Evolutionary conservation across 768 basidiomycete species (phyloP).

Genomic region (Termitomyces sp.): DNA sequence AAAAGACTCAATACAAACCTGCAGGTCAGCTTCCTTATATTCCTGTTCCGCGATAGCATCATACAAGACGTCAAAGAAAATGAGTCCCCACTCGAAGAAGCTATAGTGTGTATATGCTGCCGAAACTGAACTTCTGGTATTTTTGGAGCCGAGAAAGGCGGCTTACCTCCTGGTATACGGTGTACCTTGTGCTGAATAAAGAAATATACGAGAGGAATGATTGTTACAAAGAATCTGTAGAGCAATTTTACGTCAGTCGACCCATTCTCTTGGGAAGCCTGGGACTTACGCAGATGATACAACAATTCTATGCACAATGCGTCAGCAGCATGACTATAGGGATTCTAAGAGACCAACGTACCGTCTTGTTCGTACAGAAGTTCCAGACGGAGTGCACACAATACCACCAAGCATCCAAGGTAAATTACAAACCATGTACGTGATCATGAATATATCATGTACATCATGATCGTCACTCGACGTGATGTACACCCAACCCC

Average conservation of each 20-base stretch:
- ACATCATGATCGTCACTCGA: conserved; percentile 78
- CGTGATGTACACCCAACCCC: conserved; percentile 92
- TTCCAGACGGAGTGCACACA: conserved; percentile 44
- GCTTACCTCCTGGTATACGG: conserved; percentile 70
- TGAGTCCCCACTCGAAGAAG: conserved; percentile 86
- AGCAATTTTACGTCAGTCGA: not conserved
- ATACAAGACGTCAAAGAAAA: conserved; percentile 67
- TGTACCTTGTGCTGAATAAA: conserved; percentile 86
- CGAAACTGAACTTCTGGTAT: not conserved
- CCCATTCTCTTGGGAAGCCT: not conserved
- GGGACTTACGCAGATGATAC: conserved; percentile 48
- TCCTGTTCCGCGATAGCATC: conserved; percentile 67
- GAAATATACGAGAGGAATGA: conserved; percentile 77
- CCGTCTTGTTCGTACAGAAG: conserved; percentile 49
- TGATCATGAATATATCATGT: conserved; percentile 87
- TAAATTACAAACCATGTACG: conserved; percentile 77
- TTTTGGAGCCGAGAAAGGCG: not conserved
- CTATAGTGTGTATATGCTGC: conserved; percentile 83
- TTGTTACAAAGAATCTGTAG: conserved; percentile 63
- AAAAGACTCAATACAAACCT: conserved; percentile 34
- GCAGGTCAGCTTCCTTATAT: conserved; percentile 48
- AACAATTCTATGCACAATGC: conserved; percentile 35
- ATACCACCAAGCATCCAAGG: conserved; percentile 88
- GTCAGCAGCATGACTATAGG: not conserved
- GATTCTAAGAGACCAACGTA: conserved; percentile 21